A percentile compares a stretch with the other conserved stretches of the same genome.
Evolutionary conservation across 140 eudicot species (phyloP).

Genomic region (Ambrosia hybrid): DNA sequence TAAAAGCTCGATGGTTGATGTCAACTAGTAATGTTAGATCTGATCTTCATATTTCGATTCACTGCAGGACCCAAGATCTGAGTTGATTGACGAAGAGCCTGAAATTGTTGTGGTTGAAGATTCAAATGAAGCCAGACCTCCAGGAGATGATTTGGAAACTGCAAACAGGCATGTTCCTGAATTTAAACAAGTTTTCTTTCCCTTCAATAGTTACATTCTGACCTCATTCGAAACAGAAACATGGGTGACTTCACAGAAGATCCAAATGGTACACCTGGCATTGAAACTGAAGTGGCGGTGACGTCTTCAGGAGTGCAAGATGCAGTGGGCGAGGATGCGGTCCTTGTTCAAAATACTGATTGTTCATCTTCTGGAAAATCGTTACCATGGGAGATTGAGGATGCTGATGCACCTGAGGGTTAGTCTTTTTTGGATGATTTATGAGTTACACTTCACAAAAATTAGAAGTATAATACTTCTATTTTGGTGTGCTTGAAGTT

Average conservation of each 20-base stretch:
- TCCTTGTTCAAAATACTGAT: conserved; percentile 39
- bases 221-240: conserved; percentile 47
- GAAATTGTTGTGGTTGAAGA: conserved; percentile 48
- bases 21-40: neutral
- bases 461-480: conserved; percentile 9
- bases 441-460: neutral
- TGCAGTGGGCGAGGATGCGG: conserved; percentile 40
- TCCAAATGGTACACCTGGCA: conserved; percentile 30
- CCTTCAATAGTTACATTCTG: conserved; percentile 8
- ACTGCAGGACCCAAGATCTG: conserved; percentile 56
- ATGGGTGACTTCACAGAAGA: conserved; percentile 44
- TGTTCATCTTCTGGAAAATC: conserved; percentile 56
- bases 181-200: conserved; percentile 6
- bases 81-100: conserved; percentile 49
- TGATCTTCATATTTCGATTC: conserved; percentile 16
- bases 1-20: too few relatives aligned
- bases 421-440: conserved; percentile 26
- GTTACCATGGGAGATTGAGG: conserved; percentile 59
- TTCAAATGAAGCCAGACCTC: conserved; percentile 34
- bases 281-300: conserved; percentile 44
- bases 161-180: conserved; percentile 48
- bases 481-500: conserved; percentile 4
- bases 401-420: conserved; percentile 82
- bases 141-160: conserved; percentile 42
- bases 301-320: conserved; percentile 45